Conservation (phyloP, 2,329 filamentous ascomycete genomes). For the Endoconidiophora polonica region DNA sequence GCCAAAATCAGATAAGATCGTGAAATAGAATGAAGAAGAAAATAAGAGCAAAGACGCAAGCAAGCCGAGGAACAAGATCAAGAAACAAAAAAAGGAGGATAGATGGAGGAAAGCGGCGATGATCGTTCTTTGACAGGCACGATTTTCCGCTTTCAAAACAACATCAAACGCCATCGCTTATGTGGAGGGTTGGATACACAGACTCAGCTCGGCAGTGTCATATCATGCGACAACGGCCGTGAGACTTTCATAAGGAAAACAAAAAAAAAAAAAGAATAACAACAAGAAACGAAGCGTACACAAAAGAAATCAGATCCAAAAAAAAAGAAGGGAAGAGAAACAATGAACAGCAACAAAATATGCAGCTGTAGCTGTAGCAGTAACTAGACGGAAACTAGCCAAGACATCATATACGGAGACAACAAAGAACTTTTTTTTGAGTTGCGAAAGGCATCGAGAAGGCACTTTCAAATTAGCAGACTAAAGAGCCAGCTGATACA, state of each 20-base stretch:
- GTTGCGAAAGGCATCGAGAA: slow-evolving; percentile 17
- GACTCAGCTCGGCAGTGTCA: too few species aligned
- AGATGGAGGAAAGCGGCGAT: too few species aligned
- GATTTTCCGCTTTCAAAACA: slow-evolving; percentile 12
- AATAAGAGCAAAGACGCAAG: slow-evolving; percentile 1
- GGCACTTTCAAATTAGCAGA: not conserved
- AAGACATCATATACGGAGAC: not conserved
- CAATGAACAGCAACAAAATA: slow-evolving; percentile 4
- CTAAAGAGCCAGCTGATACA: not conserved
- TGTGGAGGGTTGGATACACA: not conserved
- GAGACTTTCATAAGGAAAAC: slow-evolving; percentile 8
- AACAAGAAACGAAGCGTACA: slow-evolving; percentile 6
- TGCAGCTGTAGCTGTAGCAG: not conserved
- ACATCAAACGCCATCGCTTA: slow-evolving; percentile 10
- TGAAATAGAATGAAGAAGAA: slow-evolving; percentile 16
- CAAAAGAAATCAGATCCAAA: not conserved
- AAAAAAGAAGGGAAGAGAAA: slow-evolving; percentile 3
- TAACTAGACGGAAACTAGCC: not conserved
- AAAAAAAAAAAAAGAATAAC: slow-evolving; percentile 17
- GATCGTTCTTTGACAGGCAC: too few species aligned
- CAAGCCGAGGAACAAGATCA: too few species aligned
- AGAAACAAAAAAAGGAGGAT: too few species aligned
- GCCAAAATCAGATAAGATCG: slow-evolving; percentile 11
- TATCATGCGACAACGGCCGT: too few species aligned
- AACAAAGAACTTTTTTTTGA: slow-evolving; percentile 4